phyloP scores from a whole-genome alignment of 768 basidiomycete species.

The Boletus reticuloceps region DNA sequence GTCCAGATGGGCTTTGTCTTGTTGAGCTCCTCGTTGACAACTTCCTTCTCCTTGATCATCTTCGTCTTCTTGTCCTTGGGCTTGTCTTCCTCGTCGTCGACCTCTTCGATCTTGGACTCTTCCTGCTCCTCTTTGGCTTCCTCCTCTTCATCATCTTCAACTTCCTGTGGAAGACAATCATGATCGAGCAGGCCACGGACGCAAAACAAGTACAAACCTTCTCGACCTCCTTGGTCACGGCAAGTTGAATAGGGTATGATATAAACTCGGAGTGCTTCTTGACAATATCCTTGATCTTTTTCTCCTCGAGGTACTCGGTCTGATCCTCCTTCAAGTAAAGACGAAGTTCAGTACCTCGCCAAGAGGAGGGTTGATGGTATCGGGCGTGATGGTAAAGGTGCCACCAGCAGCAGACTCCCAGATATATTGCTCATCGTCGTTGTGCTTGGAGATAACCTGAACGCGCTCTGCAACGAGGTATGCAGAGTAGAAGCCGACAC shows the following conservation, averaged over 20 bases:
- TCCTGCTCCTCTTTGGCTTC: slow-evolving; percentile 69
- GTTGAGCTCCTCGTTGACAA: slow-evolving; percentile 97
- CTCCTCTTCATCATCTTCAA: slow-evolving; percentile 82
- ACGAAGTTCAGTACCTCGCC: slow-evolving; percentile 90
- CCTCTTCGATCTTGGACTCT: slow-evolving; percentile 78
- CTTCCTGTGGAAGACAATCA: slow-evolving; percentile 54
- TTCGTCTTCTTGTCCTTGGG: slow-evolving; percentile 91
- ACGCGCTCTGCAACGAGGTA: slow-evolving; percentile 99
- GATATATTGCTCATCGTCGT: slow-evolving; percentile 99
- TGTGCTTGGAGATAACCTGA: slow-evolving; percentile 99
- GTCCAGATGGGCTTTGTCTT: slow-evolving; percentile 99
- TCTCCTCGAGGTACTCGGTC: slow-evolving; percentile 98
- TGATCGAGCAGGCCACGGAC: background rate
- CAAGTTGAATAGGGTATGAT: slow-evolving; percentile 98
- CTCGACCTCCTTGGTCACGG: slow-evolving; percentile 98
- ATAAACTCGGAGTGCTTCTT: slow-evolving; percentile 99
- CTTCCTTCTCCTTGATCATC: slow-evolving; percentile 87
- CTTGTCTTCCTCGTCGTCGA: slow-evolving; percentile 80
- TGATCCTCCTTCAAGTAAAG: slow-evolving; percentile 98
- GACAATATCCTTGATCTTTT: slow-evolving; percentile 98
- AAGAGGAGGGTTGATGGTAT: slow-evolving; percentile 85
- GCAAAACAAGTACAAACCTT: slow-evolving; percentile 59
- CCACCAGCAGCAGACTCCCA: slow-evolving; percentile 99
- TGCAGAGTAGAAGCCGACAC: slow-evolving; percentile 99
- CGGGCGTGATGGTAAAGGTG: slow-evolving; percentile 97